Conservation (phyloP, 2,329 filamentous ascomycete genomes). For the Verruconis gallopava region DNA sequence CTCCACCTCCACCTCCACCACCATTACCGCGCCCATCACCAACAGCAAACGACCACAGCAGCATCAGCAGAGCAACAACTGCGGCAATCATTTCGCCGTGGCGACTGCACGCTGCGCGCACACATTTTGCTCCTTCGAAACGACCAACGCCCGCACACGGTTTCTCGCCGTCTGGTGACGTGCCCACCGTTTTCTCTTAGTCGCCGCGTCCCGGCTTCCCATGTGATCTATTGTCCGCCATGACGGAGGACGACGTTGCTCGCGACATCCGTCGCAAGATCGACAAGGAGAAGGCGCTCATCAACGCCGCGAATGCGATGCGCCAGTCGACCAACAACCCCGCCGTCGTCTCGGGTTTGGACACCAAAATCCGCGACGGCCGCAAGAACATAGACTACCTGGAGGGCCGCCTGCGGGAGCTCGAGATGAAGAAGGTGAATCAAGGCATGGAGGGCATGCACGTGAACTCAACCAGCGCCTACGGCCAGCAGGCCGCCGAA, state of each 20-base stretch:
- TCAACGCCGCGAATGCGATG: conserved; percentile 90
- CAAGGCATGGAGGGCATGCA: conserved; percentile 55
- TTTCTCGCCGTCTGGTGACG: no score
- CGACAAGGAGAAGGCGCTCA: conserved; percentile 88
- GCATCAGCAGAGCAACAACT: no score
- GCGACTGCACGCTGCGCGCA: no score
- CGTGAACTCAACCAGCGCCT: conserved; percentile 38
- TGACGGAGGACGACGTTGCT: conserved; percentile 46
- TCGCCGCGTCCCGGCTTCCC: no score
- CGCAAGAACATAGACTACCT: conserved; percentile 91
- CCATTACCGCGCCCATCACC: no score
- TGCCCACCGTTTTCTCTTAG: no score
- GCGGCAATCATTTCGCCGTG: no score
- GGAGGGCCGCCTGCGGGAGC: conserved; percentile 77
- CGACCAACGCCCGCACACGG: neutral
- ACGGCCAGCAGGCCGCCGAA: conserved; percentile 1
- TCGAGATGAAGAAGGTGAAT: conserved; percentile 68
- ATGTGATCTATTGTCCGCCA: conserved; percentile 8
- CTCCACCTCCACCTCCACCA: no score
- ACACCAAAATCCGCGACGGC: conserved; percentile 88
- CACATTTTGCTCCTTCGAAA: no score
- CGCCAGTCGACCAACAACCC: conserved; percentile 92
- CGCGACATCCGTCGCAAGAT: conserved; percentile 92
- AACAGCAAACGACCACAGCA: no score
- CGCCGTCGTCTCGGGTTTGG: conserved; percentile 75